These are phyloP conservation scores for Canavalia ensiformis DNA, from an alignment of 306 rosid genomes.

Conservation along the genomic window DNA sequence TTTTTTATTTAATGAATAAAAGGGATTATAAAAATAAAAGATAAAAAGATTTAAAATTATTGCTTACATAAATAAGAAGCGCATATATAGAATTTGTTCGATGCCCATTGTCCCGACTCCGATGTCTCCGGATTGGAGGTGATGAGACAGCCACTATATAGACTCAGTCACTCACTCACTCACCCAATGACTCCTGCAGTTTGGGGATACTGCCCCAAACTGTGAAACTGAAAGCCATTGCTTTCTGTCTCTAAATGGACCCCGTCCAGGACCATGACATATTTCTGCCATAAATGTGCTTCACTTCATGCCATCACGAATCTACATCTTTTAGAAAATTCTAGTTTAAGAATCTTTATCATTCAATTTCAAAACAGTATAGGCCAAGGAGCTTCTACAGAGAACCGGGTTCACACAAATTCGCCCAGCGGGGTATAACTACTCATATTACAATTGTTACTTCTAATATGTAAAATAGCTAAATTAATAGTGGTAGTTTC, in stretches of 20 bases:
- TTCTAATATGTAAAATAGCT: no score
- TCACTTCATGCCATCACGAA: constrained; percentile 30
- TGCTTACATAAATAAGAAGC: background rate
- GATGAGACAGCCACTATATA: background rate
- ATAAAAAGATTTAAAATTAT: no score
- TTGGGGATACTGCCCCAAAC: constrained; percentile 37
- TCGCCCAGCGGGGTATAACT: no score
- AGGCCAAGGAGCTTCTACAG: background rate
- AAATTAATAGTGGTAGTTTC: no score
- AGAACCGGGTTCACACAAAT: background rate
- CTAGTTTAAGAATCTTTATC: constrained; percentile 29
- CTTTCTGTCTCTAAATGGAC: constrained; percentile 7
- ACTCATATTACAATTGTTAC: no score
- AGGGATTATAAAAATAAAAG: no score
- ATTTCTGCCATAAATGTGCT: constrained; percentile 1
- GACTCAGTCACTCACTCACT: background rate
- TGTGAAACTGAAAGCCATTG: background rate
- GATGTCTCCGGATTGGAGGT: constrained; percentile 5
- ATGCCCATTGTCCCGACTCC: constrained; percentile 10
- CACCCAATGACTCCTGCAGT: background rate
- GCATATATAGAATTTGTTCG: background rate
- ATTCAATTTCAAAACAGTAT: background rate
- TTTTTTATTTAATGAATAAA: no score
- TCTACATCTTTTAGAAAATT: constrained; percentile 17
- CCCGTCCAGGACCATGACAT: background rate